Evolutionary conservation across 2,329 filamentous ascomycete genomes (phyloP).

Genomic region (Fusarium camptoceras): DNA sequence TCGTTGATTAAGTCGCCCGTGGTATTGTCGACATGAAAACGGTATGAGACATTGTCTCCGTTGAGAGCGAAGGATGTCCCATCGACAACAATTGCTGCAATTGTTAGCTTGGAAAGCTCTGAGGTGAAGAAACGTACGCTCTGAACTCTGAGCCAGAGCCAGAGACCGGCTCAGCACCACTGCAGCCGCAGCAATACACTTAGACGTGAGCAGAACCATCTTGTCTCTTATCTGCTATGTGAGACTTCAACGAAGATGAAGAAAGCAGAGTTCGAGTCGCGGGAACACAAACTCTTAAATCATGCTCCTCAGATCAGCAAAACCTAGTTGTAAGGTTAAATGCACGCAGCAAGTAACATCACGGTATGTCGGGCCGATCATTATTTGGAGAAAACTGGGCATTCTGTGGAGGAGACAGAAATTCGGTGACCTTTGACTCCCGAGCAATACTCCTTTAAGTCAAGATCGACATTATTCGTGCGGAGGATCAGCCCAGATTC

Average conservation of each 20-base stretch:
- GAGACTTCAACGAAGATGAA: not conserved
- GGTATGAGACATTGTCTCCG: constrained; percentile 68
- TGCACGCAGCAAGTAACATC: not conserved
- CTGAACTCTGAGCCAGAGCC: not conserved
- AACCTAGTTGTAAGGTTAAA: constrained; percentile 1
- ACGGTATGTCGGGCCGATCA: constrained; percentile 10
- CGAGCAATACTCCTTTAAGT: constrained; percentile 16
- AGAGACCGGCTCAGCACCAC: constrained; percentile 4
- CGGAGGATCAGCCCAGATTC: constrained; percentile 17
- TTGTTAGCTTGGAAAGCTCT: not conserved
- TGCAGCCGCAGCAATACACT: not conserved
- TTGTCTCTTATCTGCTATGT: not conserved
- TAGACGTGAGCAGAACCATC: constrained; percentile 8
- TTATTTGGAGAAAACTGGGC: constrained; percentile 22
- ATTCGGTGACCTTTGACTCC: not conserved
- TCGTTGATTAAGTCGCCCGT: constrained; percentile 69
- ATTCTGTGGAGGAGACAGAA: not conserved
- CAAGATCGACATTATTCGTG: constrained; percentile 12
- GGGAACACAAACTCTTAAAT: not conserved
- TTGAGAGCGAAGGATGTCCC: constrained; percentile 69
- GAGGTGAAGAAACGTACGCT: not conserved
- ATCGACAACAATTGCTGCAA: constrained; percentile 62
- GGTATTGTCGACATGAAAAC: constrained; percentile 69
- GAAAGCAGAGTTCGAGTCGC: not conserved
- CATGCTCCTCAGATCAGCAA: not conserved